phyloP scores from a whole-genome alignment of 768 basidiomycete species.

The Exsudoporus frostii region DNA sequence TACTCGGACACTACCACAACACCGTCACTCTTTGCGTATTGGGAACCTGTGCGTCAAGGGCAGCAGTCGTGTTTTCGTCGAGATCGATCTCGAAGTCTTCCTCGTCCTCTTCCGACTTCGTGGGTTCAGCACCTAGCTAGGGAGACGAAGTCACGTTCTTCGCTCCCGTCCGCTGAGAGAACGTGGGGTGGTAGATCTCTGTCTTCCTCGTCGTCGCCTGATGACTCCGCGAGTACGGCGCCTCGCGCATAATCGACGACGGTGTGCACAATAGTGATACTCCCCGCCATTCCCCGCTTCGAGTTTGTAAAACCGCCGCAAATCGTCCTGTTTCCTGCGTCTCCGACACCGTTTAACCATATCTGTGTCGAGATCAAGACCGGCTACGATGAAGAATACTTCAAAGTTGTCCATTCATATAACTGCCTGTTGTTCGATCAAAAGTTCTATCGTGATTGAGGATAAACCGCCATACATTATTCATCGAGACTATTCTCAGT shows the following conservation, averaged over 20 bases:
- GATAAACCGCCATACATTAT: not conserved
- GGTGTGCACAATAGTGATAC: slow-evolving; percentile 20
- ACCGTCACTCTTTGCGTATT: slow-evolving; percentile 52
- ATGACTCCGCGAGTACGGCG: slow-evolving; percentile 82
- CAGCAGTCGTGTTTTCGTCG: slow-evolving; percentile 70
- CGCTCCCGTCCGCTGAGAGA: slow-evolving; percentile 37
- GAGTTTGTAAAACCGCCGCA: slow-evolving; percentile 70
- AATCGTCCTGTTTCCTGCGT: too few species aligned
- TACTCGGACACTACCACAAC: too few species aligned
- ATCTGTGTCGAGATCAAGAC: too few species aligned
- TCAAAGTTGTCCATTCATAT: too few species aligned
- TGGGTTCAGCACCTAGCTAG: slow-evolving; percentile 45
- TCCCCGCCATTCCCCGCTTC: too few species aligned
- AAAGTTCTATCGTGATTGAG: too few species aligned
- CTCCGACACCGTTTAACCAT: too few species aligned
- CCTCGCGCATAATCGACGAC: slow-evolving; percentile 87
- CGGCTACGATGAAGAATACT: too few species aligned
- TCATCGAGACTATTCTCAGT: not conserved
- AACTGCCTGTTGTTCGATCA: too few species aligned
- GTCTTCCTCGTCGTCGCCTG: slow-evolving; percentile 63
- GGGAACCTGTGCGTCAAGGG: slow-evolving; percentile 71
- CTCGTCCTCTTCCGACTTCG: slow-evolving; percentile 28
- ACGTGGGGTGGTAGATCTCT: not conserved
- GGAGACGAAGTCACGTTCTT: slow-evolving; percentile 47
- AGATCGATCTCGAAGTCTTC: slow-evolving; percentile 66